Base-by-base conservation (phyloP, 202 grass and related monocot genomes). In the Carex arenaria region DNA sequence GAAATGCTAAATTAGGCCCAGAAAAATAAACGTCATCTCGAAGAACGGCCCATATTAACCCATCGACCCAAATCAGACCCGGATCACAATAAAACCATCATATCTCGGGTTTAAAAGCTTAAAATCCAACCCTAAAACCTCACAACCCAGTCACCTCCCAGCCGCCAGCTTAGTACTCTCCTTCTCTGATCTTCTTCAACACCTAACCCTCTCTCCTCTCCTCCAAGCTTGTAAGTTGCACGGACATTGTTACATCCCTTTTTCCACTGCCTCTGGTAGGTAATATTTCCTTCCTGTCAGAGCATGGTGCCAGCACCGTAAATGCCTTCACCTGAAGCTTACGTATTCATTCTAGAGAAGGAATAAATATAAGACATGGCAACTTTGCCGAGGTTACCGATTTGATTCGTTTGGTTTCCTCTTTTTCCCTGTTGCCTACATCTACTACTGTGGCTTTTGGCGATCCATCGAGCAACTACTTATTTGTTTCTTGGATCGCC, bases 391-490 rank as follows among this genome's bases (percentile, higher is more conserved):
- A 32, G 77, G 77, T 80, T 80, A 22, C 77, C 77, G 19, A 80
- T 42, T 42, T 43, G 1, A 61, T 5, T 76, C 19, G 34, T 80
- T 80, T 64, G 78, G 78, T 80, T 64, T 80, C 78, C 78, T 80
- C 78, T 80, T 80, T 80, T 80, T 80, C 78, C 78, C 78, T 80
- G 78, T 80, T 80, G 78, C 78, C 78, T 47, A 80, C 18, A 80
- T 80, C 11, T 42, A 80, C 6, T 23, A 10, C 17, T 43, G 28
- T 62, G 77, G 31, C 77, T 22, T 40, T 26, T 63, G 54, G 17
- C 55, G 77, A 80, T 62, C 77, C 77, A 80, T 61, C 1, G 15
- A 79, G 28, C 55, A 60, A 61, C 23, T 73, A 14, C 17, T 36
- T 40, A 5, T 80, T 70, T 45, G 56, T 62, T 43, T 62, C 32